Evolutionary conservation across 2,329 filamentous ascomycete species (phyloP).

Genomic region (Curvularia eragrostidis): DNA sequence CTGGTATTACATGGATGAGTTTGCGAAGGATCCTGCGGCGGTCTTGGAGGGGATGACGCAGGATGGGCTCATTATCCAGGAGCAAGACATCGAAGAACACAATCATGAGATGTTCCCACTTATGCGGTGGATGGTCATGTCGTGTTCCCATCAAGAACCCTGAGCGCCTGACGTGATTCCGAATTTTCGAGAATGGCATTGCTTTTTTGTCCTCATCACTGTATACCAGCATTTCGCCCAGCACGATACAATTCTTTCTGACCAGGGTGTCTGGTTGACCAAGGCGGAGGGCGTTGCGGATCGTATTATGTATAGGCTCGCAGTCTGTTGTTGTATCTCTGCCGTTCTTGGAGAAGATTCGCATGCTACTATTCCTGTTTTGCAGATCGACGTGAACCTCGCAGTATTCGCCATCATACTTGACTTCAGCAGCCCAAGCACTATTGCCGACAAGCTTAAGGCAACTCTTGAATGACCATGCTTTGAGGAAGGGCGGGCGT

Average conservation of each 20-base stretch:
- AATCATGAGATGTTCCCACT: slow-evolving; percentile 65
- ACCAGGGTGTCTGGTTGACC: slow-evolving; percentile 65
- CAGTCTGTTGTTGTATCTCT: slow-evolving; percentile 85
- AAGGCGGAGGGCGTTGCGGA: slow-evolving; percentile 70
- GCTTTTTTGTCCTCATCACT: slow-evolving; percentile 70
- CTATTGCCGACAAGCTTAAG: slow-evolving; percentile 66
- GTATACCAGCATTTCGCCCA: slow-evolving; percentile 84
- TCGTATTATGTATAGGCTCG: slow-evolving; percentile 64
- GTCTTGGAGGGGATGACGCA: slow-evolving; percentile 64
- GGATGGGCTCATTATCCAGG: slow-evolving; percentile 61
- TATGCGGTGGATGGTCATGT: slow-evolving; percentile 68
- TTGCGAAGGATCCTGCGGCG: slow-evolving; percentile 66
- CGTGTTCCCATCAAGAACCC: slow-evolving; percentile 72
- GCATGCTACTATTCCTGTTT: slow-evolving; percentile 63
- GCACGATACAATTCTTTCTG: slow-evolving; percentile 73
- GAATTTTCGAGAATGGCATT: slow-evolving; percentile 79
- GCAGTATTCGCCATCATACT: slow-evolving; percentile 87
- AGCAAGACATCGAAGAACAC: slow-evolving; percentile 67
- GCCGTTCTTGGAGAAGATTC: slow-evolving; percentile 91
- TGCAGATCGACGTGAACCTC: slow-evolving; percentile 81
- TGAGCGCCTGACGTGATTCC: slow-evolving; percentile 78
- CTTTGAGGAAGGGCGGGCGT: slow-evolving; percentile 55
- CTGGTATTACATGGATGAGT: slow-evolving; percentile 62
- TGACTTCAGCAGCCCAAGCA: slow-evolving; percentile 76
- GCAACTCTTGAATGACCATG: slow-evolving; percentile 71